A percentile compares a stretch with the other conserved stretches of the same genome.
Conservation (phyloP, 208 protist species). For the Acanthamoeba lenticulata region DNA sequence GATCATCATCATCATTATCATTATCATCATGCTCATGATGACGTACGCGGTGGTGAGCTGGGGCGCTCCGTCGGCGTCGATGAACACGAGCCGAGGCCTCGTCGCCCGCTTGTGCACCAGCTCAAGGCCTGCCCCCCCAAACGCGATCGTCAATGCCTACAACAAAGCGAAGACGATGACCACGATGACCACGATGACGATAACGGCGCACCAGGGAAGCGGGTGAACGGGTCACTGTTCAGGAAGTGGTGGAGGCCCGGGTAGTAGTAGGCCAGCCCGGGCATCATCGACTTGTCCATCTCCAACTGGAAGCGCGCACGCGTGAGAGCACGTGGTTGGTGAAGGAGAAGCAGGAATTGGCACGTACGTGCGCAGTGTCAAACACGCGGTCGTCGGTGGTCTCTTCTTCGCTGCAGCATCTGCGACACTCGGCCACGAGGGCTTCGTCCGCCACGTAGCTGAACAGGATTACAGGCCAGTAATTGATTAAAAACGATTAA, state of each 20-base stretch:
- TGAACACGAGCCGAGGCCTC: not conserved
- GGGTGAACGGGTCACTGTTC: not conserved
- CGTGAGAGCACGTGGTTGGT: no score
- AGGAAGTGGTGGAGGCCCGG: conserved; percentile 3
- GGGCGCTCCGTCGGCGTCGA: not conserved
- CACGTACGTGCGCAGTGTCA: not conserved
- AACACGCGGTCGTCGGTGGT: not conserved
- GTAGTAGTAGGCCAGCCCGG: not conserved
- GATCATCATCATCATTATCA: not conserved
- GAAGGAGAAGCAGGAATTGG: not conserved
- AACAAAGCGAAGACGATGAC: not conserved
- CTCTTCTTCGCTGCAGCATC: not conserved
- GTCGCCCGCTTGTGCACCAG: not conserved
- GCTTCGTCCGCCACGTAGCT: not conserved
- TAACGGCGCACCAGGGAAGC: not conserved
- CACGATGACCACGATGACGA: not conserved
- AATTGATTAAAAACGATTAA: not conserved
- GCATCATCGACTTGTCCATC: not conserved
- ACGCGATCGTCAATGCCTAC: not conserved
- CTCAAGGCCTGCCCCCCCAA: not conserved
- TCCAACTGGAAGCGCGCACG: not conserved
- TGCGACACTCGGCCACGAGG: not conserved
- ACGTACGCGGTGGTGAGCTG: not conserved
- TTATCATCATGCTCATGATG: not conserved
- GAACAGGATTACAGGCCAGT: not conserved